Conservation (phyloP, 1,139 yeast species). For the Lodderomyces parapsilosis region DNA sequence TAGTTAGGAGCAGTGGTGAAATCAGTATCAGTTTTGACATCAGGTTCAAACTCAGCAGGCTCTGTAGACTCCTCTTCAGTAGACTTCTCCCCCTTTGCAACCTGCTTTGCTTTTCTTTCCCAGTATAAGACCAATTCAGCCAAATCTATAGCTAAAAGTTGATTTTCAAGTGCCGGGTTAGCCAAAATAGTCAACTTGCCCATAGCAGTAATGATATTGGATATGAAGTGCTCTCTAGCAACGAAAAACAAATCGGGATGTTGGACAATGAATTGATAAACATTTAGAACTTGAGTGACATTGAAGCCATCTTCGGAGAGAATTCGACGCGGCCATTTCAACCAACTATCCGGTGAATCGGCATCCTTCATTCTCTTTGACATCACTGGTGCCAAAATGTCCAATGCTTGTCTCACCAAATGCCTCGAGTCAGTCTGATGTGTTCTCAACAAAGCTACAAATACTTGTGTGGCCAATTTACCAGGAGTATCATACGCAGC, state of each 20-base stretch:
- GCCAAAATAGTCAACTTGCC: slow-evolving; percentile 84
- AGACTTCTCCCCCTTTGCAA: slow-evolving; percentile 10
- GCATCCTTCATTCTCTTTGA: slow-evolving; percentile 61
- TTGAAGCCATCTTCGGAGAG: slow-evolving; percentile 86
- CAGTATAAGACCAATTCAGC: slow-evolving; percentile 84
- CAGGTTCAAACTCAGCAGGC: slow-evolving; percentile 15
- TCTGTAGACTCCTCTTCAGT: slow-evolving; percentile 14
- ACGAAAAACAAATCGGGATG: slow-evolving; percentile 83
- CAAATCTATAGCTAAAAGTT: slow-evolving; percentile 80
- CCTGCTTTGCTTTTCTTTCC: slow-evolving; percentile 57
- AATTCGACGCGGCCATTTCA: slow-evolving; percentile 93
- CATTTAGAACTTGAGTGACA: slow-evolving; percentile 79
- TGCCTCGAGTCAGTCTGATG: slow-evolving; percentile 84
- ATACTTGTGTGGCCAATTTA: slow-evolving; percentile 86
- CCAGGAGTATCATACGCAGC: slow-evolving; percentile 88
- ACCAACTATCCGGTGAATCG: slow-evolving; percentile 73
- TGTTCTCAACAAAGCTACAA: slow-evolving; percentile 83
- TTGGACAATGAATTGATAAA: slow-evolving; percentile 85
- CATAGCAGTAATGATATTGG: slow-evolving; percentile 92
- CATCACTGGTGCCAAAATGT: slow-evolving; percentile 85
- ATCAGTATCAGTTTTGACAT: slow-evolving; percentile 18
- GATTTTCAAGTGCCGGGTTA: slow-evolving; percentile 80
- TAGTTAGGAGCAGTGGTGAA: slow-evolving; percentile 47
- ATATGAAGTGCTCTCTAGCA: slow-evolving; percentile 85
- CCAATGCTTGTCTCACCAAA: slow-evolving; percentile 84